Evolutionary conservation across 1,139 yeast genomes (phyloP).

Genomic region (Saccharomyces hybrid): DNA sequence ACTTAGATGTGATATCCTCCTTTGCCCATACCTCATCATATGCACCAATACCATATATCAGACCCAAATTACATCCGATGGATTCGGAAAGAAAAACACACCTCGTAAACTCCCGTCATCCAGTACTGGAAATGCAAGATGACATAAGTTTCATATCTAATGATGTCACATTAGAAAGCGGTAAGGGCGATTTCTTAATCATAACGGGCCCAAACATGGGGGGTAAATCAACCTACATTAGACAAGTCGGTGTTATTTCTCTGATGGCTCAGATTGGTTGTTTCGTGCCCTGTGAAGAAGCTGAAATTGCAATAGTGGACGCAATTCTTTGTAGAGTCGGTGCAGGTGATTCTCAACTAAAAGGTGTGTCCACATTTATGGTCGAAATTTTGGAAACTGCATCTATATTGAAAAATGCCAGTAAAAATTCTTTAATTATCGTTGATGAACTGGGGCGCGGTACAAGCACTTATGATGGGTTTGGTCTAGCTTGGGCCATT

Average conservation of each 20-base stretch:
- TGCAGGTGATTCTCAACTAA: slow-evolving; percentile 94
- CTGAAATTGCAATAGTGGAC: slow-evolving; percentile 78
- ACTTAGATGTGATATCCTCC: slow-evolving; percentile 73
- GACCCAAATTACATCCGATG: slow-evolving; percentile 59
- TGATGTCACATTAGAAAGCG: slow-evolving; percentile 54
- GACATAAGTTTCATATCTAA: slow-evolving; percentile 82
- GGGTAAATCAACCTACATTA: slow-evolving; percentile 89
- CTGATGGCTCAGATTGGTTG: slow-evolving; percentile 90
- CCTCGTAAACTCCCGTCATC: slow-evolving; percentile 76
- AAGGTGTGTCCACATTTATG: slow-evolving; percentile 96
- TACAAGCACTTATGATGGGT: slow-evolving; percentile 94
- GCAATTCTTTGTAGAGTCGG: slow-evolving; percentile 96
- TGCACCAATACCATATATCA: slow-evolving; percentile 76
- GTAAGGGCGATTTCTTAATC: slow-evolving; percentile 58
- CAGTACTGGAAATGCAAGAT: slow-evolving; percentile 87
- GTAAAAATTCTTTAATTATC: slow-evolving; percentile 74
- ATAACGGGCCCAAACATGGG: slow-evolving; percentile 99
- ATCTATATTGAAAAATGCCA: slow-evolving; percentile 79
- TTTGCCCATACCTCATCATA: slow-evolving; percentile 81
- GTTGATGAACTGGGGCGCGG: slow-evolving; percentile 97
- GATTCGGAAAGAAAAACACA: slow-evolving; percentile 45
- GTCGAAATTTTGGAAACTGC: slow-evolving; percentile 97
- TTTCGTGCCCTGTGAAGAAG: slow-evolving; percentile 69
- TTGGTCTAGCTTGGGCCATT: slow-evolving; percentile 95
- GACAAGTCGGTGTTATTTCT: slow-evolving; percentile 86